These are phyloP conservation scores for Sporothrix sp. DNA, from an alignment of 2,329 filamentous ascomycete genomes.

Conservation along the genomic window DNA sequence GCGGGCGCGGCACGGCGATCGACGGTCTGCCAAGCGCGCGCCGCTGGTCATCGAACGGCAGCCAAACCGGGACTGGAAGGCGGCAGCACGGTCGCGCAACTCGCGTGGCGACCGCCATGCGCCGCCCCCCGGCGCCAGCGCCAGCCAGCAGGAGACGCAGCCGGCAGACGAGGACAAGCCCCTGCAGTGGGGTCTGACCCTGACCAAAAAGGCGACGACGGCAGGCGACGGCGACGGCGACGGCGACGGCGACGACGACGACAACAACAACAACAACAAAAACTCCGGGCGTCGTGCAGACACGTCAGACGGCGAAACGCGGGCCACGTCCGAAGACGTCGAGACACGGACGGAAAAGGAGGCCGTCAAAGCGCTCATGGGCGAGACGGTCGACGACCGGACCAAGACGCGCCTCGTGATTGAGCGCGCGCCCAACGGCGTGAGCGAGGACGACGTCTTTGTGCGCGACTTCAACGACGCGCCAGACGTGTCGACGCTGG, in stretches of 20 bases:
- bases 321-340: not conserved
- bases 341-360: constrained; percentile 12
- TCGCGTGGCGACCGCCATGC: not conserved
- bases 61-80: constrained; percentile 25
- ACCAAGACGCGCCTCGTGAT: constrained; percentile 16
- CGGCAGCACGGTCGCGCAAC: constrained; percentile 22
- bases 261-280: not conserved
- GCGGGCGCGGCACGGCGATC: constrained; percentile 10
- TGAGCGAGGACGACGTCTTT: constrained; percentile 61
- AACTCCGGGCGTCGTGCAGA: not conserved
- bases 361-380: constrained; percentile 18
- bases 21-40: constrained; percentile 12
- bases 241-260: not conserved
- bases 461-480: constrained; percentile 58
- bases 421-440: constrained; percentile 25
- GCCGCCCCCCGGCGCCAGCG: not conserved
- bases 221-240: not conserved
- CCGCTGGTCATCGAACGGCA: constrained; percentile 22
- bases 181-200: constrained; percentile 30
- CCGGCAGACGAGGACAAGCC: constrained; percentile 26
- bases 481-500: constrained; percentile 65
- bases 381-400: constrained; percentile 9
- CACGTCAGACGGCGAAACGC: not conserved
- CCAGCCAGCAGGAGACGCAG: constrained; percentile 19
- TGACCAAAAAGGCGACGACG: constrained; percentile 22